Conservation (phyloP, 1,284 basidiomycete species). For the Gymnopus androsaceus region DNA sequence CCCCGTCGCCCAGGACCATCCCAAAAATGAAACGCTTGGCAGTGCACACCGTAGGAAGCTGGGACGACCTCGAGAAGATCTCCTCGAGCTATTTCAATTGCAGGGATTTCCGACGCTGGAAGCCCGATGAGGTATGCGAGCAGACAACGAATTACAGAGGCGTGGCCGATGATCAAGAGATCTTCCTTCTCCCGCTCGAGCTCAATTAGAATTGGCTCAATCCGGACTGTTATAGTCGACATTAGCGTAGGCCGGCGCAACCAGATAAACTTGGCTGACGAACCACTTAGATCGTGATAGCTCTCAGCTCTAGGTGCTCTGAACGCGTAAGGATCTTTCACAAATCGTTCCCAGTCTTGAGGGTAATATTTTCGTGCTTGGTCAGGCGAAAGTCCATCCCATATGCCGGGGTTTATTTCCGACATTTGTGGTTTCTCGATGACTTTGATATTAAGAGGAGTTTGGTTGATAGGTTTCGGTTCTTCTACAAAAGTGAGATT, state of each 20-base stretch:
- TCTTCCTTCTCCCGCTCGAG: constrained; percentile 81
- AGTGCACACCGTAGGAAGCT: constrained; percentile 87
- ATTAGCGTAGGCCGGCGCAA: too few species aligned
- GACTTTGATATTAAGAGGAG: constrained; percentile 68
- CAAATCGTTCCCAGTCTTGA: constrained; percentile 91
- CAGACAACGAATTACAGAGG: constrained; percentile 97
- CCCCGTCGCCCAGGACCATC: constrained; percentile 71
- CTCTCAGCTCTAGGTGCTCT: constrained; percentile 91
- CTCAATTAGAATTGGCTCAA: constrained; percentile 85
- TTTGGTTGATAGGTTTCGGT: constrained; percentile 18
- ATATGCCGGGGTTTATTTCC: constrained; percentile 97
- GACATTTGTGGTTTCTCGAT: constrained; percentile 94
- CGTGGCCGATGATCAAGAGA: constrained; percentile 79
- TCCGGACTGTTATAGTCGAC: constrained; percentile 49
- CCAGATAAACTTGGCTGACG: constrained; percentile 24
- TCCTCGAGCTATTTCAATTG: constrained; percentile 91
- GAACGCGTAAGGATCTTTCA: constrained; percentile 92
- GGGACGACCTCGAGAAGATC: constrained; percentile 90
- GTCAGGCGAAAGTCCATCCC: constrained; percentile 92
- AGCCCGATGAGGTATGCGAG: constrained; percentile 91
- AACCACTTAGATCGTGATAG: constrained; percentile 85
- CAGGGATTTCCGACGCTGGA: constrained; percentile 95
- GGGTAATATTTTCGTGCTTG: constrained; percentile 91
- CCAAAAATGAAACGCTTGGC: constrained; percentile 92
- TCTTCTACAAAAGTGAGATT: neutral